Evolutionary conservation across 306 rosid species (phyloP).

Genomic region (Morella rubra): DNA sequence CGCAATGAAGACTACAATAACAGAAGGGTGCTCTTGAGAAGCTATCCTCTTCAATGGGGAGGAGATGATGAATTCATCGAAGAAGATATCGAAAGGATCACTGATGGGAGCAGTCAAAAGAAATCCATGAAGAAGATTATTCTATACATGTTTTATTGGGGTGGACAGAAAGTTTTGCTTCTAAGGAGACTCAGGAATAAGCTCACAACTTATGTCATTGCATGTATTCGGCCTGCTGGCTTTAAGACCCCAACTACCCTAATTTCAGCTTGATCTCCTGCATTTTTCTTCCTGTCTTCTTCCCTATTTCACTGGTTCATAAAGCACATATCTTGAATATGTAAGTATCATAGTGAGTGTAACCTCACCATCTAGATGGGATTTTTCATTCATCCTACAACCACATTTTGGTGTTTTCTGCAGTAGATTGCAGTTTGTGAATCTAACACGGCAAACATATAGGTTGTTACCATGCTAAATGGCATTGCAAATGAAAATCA

Average conservation of each 20-base stretch:
- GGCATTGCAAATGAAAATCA: conserved; percentile 4
- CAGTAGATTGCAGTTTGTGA: background rate
- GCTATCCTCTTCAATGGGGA: conserved; percentile 41
- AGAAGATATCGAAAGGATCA: background rate
- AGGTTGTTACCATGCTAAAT: background rate
- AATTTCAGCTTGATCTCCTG: conserved; percentile 8
- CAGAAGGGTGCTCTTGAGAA: conserved; percentile 32
- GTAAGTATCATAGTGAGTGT: too few species aligned
- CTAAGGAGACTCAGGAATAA: conserved; percentile 25
- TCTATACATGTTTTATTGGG: conserved; percentile 23
- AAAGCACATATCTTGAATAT: too few species aligned
- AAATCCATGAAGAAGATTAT: conserved; percentile 20
- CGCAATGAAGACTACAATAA: conserved; percentile 29
- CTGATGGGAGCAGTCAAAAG: background rate
- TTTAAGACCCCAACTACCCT: conserved; percentile 19
- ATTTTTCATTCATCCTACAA: background rate
- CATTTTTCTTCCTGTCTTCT: background rate
- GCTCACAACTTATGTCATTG: conserved; percentile 16
- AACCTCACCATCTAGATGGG: conserved; percentile 4
- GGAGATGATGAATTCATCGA: conserved; percentile 4
- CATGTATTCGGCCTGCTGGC: conserved; percentile 32
- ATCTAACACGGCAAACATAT: background rate
- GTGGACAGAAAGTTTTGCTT: conserved; percentile 25
- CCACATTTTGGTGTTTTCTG: background rate
- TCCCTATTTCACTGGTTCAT: too few species aligned